Evolutionary conservation across 768 basidiomycete genomes (phyloP), one percentile per base, ranked within the genome.

Genomic region (Leucosporidium scottii): DNA sequence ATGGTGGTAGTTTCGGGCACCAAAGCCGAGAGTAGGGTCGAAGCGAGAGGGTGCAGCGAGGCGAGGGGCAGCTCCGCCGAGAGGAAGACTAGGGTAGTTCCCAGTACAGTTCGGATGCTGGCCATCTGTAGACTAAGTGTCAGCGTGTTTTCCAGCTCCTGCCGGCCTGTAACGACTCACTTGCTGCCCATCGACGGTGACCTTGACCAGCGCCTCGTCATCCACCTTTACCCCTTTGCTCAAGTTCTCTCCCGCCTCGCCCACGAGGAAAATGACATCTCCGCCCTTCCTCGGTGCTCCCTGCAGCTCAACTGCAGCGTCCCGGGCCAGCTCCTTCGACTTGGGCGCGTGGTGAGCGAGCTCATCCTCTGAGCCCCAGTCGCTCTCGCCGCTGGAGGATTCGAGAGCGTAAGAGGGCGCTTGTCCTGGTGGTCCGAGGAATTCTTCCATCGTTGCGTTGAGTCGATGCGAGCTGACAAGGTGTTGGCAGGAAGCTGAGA

Each of bases 131-230:
- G 6, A 15, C 6, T 6, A 44, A 13, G 7, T 15, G 39, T 44
- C 39, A 44, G 39, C 15, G 8, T 44, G 39, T 17, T 44, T 3
- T 44, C 8, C 3, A 17, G 15, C 39, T 2, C 15, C 8, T 44
- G 39, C 15, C 7, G 39, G 5, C 5, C 39, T 44, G 39, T 15
- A 44, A 30, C 8, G 4, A 73, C 77, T 68, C 64, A 79, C 79
- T 76, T 76, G 61, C 73, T 76, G 62, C 73, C 77, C 78, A 72
- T 79, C 48, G 74, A 78, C 18, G 48, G 47, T 7, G 18, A 72
- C 64, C 30, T 36, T 4, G 2, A 62, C 53, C 47, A 56, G 51
- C 48, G 28, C 23, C 6, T 51, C 59, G 18, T 31, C 39, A n/a
- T 56, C 50, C 3, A 63, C 28, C 48, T 61, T 8, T 0, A 68